These are phyloP conservation scores for Candida glucosophila DNA, from an alignment of 1,139 yeast genomes.

Conservation along the genomic window DNA sequence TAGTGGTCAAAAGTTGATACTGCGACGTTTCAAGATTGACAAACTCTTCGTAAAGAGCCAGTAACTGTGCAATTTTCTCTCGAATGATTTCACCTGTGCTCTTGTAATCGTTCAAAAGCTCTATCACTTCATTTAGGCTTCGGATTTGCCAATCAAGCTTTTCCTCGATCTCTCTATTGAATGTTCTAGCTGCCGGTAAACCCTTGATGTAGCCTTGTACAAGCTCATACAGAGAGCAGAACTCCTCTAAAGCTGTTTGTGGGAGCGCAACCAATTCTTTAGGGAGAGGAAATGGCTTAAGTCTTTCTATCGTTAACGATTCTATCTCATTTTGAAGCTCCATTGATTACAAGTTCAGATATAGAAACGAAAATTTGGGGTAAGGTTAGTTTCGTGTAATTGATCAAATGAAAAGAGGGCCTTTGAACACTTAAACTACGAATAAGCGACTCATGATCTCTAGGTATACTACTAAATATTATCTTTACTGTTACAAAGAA, in stretches of 20 bases:
- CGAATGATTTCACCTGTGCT: constrained; percentile 16
- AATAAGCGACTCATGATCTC: no score
- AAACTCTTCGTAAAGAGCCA: constrained; percentile 23
- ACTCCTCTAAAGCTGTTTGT: constrained; percentile 14
- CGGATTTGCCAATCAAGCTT: constrained; percentile 13
- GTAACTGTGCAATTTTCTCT: constrained; percentile 17
- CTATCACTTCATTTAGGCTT: constrained; percentile 16
- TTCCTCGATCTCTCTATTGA: constrained; percentile 10
- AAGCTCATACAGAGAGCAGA: constrained; percentile 18
- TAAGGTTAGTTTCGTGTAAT: no score
- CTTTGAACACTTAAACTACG: no score
- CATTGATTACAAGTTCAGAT: no score
- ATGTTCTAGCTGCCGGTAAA: constrained; percentile 14
- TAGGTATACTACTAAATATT: no score
- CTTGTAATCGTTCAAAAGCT: constrained; percentile 20
- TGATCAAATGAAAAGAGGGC: no score
- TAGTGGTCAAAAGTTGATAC: constrained; percentile 31
- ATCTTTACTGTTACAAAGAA: no score
- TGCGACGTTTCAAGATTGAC: constrained; percentile 29
- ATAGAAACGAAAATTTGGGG: no score
- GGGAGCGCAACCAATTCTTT: constrained; percentile 22
- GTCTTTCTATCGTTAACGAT: constrained; percentile 7
- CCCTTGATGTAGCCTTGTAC: constrained; percentile 24
- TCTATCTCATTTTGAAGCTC: no score
- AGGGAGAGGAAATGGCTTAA: constrained; percentile 24